Evolutionary conservation across 805 yeast genomes (phyloP), one percentile per base, ranked within the genome.

Genomic region (Wickerhamomyces rabaulensis): DNA sequence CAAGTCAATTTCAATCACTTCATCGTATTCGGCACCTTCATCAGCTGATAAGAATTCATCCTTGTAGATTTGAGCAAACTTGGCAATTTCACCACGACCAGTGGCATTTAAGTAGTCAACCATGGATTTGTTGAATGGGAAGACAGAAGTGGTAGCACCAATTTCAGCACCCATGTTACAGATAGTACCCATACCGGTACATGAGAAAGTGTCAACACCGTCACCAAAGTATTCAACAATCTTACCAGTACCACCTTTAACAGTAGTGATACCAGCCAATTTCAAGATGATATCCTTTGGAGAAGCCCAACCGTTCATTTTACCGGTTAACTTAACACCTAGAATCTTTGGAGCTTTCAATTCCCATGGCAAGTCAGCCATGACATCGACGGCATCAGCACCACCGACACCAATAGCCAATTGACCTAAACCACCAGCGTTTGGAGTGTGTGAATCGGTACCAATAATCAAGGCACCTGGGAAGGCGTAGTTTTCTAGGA

Each of bases 111-210:
- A 79, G 75, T 91, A 92, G 56, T 84, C 86, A 67, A 73, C 80
- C 87, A 87, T 91, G 55, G 92, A 84, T 64, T 82, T 79, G 77
- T 88, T 90, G 87, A 78, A 90, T 68, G 98, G 98, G 95, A 91
- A 91, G 51, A 87, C 88, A 41, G 97, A 91, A 48, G 98, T 91
- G 53, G 98, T 91, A 51, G 97, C 97, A 74, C 98, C 98, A 59
- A 91, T 90, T 74, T 91, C 98, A 57, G 98, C 98, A 78, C 98
- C 98, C 98, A 91, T 91, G 73, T 91, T 91, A 80, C 98, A 91
- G 73, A 91, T 91, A 61, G 98, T 91, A 67, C 95, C 98, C 98
- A 91, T 91, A 79, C 98, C 98, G 44, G 98, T 92, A 72, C 96
- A 89, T 43, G 96, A 87, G 69, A 91, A 84, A 49, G 92, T 78